Conservation (phyloP, 768 basidiomycete species). For the Cystoderma amianthinum region DNA sequence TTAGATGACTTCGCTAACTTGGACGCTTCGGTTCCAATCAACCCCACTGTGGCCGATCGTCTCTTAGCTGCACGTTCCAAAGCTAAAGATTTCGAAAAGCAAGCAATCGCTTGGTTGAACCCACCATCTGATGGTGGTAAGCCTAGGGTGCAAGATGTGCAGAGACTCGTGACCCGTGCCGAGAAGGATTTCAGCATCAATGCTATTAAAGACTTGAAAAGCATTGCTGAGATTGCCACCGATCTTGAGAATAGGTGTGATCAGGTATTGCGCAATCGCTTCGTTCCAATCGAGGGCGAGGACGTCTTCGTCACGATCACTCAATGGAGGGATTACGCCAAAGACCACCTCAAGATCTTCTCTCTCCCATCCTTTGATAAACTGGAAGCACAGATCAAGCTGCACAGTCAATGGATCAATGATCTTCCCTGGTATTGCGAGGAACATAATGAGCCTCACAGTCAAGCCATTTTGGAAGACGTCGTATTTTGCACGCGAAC, state of each 20-base stretch:
- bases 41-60: constrained; percentile 56
- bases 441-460: constrained; percentile 59
- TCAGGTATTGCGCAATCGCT: constrained; percentile 59
- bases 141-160: constrained; percentile 64
- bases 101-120: constrained; percentile 64
- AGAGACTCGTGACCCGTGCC: constrained; percentile 59
- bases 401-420: constrained; percentile 67
- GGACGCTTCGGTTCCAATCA: constrained; percentile 64
- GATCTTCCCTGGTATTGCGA: constrained; percentile 76
- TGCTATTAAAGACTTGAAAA: constrained; percentile 57
- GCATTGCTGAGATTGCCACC: constrained; percentile 67
- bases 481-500: constrained; percentile 68
- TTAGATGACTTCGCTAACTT: constrained; percentile 66
- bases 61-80: constrained; percentile 58
- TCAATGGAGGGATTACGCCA: constrained; percentile 69
- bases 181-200: constrained; percentile 75
- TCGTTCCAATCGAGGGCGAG: constrained; percentile 40
- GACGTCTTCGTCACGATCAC: constrained; percentile 69
- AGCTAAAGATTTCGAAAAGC: constrained; percentile 76
- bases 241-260: constrained; percentile 76
- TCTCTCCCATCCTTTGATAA: constrained; percentile 66
- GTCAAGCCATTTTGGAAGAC: constrained; percentile 61
- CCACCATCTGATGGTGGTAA: constrained; percentile 47
- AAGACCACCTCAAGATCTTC: constrained; percentile 68
- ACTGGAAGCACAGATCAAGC: constrained; percentile 57